Evolutionary conservation across 140 eudicot species (phyloP).

Genomic region (Cichorium intybus): DNA sequence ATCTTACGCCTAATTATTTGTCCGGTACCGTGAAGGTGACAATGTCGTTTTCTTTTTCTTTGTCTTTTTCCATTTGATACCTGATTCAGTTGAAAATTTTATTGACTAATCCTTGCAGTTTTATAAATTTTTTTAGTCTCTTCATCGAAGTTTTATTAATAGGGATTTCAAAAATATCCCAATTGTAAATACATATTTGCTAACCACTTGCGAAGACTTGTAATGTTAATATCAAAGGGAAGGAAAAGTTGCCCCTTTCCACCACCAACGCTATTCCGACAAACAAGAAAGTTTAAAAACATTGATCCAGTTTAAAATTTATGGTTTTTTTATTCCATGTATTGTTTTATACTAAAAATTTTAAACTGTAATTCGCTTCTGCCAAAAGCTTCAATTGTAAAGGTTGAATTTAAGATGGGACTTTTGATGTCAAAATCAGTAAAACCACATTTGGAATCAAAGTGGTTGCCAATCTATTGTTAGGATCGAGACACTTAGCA

Average conservation of each 20-base stretch:
- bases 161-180: background rate
- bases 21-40: background rate
- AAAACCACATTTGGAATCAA: background rate
- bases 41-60: background rate
- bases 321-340: no score
- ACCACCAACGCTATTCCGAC: no score
- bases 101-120: no score
- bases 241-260: no score
- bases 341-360: no score
- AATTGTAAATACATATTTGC: background rate
- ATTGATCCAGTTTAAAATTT: no score
- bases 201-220: background rate
- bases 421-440: background rate
- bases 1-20: constrained; percentile 7
- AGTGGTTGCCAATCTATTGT: background rate
- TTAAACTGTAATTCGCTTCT: background rate
- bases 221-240: no score
- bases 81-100: background rate
- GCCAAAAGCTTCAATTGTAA: background rate
- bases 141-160: background rate
- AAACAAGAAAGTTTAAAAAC: no score
- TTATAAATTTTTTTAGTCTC: background rate
- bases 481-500: no score
- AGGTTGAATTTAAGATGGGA: background rate
- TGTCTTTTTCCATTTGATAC: background rate